These are phyloP conservation scores for Podospora anserina DNA, from an alignment of 495 filamentous ascomycete species.

Conservation along the genomic window DNA sequence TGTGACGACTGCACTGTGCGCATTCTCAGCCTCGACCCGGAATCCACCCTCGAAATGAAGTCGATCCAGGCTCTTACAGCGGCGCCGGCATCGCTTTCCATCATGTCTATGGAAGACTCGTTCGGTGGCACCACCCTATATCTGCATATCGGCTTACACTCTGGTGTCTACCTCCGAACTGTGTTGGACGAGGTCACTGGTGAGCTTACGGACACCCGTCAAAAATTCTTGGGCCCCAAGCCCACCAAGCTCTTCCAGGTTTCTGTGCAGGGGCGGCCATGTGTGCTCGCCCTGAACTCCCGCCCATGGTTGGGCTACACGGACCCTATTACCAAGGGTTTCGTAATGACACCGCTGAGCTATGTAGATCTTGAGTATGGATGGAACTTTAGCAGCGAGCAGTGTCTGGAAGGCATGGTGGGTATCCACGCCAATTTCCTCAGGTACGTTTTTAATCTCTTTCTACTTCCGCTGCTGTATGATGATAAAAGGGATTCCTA, in stretches of 20 bases:
- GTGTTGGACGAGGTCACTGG: conserved; percentile 92
- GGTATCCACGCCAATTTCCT: conserved; percentile 89
- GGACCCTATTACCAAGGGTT: conserved; percentile 73
- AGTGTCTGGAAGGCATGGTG: conserved; percentile 91
- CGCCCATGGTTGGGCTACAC: conserved; percentile 92
- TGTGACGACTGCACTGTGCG: conserved; percentile 95
- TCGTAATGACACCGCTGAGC: conserved; percentile 87
- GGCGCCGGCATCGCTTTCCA: conserved; percentile 81
- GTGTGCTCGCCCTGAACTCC: conserved; percentile 87
- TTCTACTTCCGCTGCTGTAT: conserved; percentile 40
- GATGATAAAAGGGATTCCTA: conserved; percentile 65
- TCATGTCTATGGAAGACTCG: conserved; percentile 92
- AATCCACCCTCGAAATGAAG: conserved; percentile 84
- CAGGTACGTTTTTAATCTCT: conserved; percentile 55
- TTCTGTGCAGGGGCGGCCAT: conserved; percentile 74
- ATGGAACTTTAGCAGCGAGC: conserved; percentile 93
- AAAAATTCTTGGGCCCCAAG: conserved; percentile 87
- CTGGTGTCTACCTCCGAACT: conserved; percentile 90
- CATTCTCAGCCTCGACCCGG: conserved; percentile 84
- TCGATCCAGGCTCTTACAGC: conserved; percentile 91
- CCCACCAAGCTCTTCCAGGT: conserved; percentile 84
- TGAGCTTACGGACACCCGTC: conserved; percentile 88
- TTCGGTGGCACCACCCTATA: conserved; percentile 75
- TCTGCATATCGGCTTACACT: conserved; percentile 91
- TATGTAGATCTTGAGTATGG: conserved; percentile 88